Conservation (phyloP, 805 yeast genomes). For the Yamadazyma kitorensis region DNA sequence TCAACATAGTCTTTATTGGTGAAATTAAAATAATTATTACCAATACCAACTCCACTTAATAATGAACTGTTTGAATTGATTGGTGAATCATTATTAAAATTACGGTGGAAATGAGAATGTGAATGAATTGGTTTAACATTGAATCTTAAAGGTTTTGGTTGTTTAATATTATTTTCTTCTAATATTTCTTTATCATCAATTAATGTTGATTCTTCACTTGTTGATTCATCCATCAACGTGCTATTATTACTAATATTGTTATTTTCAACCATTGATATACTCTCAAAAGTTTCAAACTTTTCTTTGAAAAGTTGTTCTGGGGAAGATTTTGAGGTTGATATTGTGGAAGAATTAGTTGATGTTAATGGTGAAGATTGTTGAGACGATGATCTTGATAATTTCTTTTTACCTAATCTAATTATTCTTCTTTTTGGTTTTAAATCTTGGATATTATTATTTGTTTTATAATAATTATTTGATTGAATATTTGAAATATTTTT, state of each 20-base stretch:
- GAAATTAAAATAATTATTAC: constrained; percentile 37
- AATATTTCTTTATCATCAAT: constrained; percentile 7
- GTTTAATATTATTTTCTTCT: constrained; percentile 1
- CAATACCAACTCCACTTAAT: constrained; percentile 35
- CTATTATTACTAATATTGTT: not conserved
- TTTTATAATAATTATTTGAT: constrained; percentile 37
- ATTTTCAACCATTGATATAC: not conserved
- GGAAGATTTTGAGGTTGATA: constrained; percentile 5
- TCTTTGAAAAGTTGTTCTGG: not conserved
- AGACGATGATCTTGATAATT: constrained; percentile 3
- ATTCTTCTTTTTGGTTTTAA: constrained; percentile 43
- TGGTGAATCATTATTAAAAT: constrained; percentile 12
- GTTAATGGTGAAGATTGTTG: not conserved
- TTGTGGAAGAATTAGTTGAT: constrained; percentile 3
- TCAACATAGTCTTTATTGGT: constrained; percentile 21
- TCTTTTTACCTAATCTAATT: constrained; percentile 28
- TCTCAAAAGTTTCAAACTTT: not conserved
- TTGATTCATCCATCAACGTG: constrained; percentile 3
- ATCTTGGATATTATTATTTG: constrained; percentile 17
- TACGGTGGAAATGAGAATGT: constrained; percentile 18
- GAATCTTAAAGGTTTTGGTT: constrained; percentile 6
- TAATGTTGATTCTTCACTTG: constrained; percentile 7
- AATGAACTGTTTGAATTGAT: constrained; percentile 17
- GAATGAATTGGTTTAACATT: constrained; percentile 15
- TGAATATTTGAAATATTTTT: constrained; percentile 46